Evolutionary conservation across 345 rosid species (phyloP).

Genomic region (Gynandropsis gynandra): DNA sequence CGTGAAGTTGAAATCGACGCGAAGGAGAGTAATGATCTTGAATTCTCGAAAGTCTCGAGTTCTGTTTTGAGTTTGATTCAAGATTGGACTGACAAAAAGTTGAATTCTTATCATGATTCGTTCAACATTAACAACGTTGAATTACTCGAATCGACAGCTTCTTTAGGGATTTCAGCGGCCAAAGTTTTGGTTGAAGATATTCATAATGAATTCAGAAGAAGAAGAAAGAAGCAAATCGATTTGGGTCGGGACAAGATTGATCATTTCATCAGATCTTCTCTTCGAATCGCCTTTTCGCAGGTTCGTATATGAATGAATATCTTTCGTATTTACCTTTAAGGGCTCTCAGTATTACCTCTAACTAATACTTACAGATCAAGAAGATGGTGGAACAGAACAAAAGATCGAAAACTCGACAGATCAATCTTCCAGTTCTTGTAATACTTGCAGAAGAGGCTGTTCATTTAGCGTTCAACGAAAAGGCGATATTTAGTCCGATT

Average conservation of each 20-base stretch:
- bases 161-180: slow-evolving; percentile 58
- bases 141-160: slow-evolving; percentile 61
- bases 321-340: background rate
- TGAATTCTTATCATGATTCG: slow-evolving; percentile 71
- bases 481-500: slow-evolving; percentile 60
- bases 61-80: slow-evolving; percentile 52
- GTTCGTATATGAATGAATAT: slow-evolving; percentile 29
- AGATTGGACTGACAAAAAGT: slow-evolving; percentile 83
- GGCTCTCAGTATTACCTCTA: too few relatives aligned
- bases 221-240: slow-evolving; percentile 51
- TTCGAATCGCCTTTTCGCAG: slow-evolving; percentile 69
- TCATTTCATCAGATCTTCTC: slow-evolving; percentile 70
- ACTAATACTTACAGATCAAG: too few relatives aligned
- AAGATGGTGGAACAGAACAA: slow-evolving; percentile 29
- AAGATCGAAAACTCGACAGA: slow-evolving; percentile 45
- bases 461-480: slow-evolving; percentile 63
- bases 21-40: slow-evolving; percentile 51
- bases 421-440: slow-evolving; percentile 47
- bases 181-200: slow-evolving; percentile 57
- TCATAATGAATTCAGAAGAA: slow-evolving; percentile 53
- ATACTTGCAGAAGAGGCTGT: slow-evolving; percentile 62
- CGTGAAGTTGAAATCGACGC: slow-evolving; percentile 66
- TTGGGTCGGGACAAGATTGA: slow-evolving; percentile 58
- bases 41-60: slow-evolving; percentile 45
- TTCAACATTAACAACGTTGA: slow-evolving; percentile 62